Base-by-base conservation (phyloP, 768 basidiomycete genomes). In the Suillus sp. region DNA sequence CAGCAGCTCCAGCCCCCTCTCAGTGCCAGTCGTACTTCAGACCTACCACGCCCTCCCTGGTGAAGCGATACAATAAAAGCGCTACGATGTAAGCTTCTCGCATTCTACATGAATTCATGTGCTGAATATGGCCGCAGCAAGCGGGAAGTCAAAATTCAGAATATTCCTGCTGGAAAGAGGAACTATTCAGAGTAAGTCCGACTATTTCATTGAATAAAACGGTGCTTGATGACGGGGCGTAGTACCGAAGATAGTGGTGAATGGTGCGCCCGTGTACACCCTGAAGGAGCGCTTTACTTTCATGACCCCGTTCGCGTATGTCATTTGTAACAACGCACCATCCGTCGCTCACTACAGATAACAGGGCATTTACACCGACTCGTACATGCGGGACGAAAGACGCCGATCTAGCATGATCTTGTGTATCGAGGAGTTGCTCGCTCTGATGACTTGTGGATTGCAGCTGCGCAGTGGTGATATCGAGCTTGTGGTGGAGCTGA, bases 201-300 rank as follows among this genome's bases (percentile, higher is more conserved):
- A 20, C 4, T 32, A 20, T 53, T 34, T n/a, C 20, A 20, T 34
- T n/a, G 51, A 20, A 53, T 22, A 3, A 9, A 40, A 27, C 13
- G 13, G 10, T 27, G 25, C 27, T 25, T 40, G 6, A 40, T 57
- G 25, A 57, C 3, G 18, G 11, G 3, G 25, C 11, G 10, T 11
- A 57, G 56, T 20, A 0, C 2, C 13, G 16, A 18, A 27, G 25
- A 42, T 10, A 42, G 56, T 13, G 56, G 14, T 1, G 3, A 27
- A 10, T 87, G 86, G 86, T 68, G 57, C 7, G 65, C 77, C 3
- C 71, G 74, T 38, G 70, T 75, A 6, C 86, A 87, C 68, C 84
- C 86, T 0, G 86, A 88, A 72, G 86, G 86, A 7, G 79, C 78
- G 10, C 74, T 80, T 11, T 88, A 87, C 68, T 87, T 83, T 62